These are phyloP conservation scores for Asterophora lycoperdoides DNA, from an alignment of 768 basidiomycete genomes.

Conservation along the genomic window DNA sequence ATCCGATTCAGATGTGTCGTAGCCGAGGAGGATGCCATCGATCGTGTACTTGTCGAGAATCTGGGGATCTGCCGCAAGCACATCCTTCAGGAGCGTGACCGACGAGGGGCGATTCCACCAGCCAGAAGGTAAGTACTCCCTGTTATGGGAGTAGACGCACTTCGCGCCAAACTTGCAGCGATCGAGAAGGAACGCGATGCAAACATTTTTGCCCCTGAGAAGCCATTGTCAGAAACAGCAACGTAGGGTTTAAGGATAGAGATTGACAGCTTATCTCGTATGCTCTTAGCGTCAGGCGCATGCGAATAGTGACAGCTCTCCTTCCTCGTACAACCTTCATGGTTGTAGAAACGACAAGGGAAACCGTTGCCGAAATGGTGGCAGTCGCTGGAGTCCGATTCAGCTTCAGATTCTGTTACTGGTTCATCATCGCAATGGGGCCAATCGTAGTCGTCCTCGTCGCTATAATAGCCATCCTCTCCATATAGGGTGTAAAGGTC, in stretches of 20 bases:
- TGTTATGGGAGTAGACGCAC: slow-evolving; percentile 50
- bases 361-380: slow-evolving; percentile 41
- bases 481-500: slow-evolving; percentile 10
- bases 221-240: background rate
- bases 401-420: slow-evolving; percentile 26
- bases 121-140: slow-evolving; percentile 38
- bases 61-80: background rate
- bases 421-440: slow-evolving; percentile 23
- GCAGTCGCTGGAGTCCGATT: slow-evolving; percentile 53
- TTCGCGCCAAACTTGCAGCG: slow-evolving; percentile 33
- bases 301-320: slow-evolving; percentile 42
- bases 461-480: slow-evolving; percentile 2
- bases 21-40: too few species aligned
- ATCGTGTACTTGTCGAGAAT: too few species aligned
- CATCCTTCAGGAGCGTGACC: slow-evolving; percentile 1
- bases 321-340: slow-evolving; percentile 38
- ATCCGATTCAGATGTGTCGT: too few species aligned
- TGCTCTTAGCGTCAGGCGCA: slow-evolving; percentile 47
- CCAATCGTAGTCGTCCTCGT: slow-evolving; percentile 10
- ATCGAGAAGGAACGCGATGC: slow-evolving; percentile 32
- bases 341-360: slow-evolving; percentile 53
- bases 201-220: slow-evolving; percentile 29
- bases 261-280: slow-evolving; percentile 45
- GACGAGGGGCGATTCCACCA: slow-evolving; percentile 37
- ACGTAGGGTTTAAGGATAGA: background rate